Evolutionary conservation across 129 eudicot species (phyloP).

Genomic region (Pseudognaphalium luteoalbum): DNA sequence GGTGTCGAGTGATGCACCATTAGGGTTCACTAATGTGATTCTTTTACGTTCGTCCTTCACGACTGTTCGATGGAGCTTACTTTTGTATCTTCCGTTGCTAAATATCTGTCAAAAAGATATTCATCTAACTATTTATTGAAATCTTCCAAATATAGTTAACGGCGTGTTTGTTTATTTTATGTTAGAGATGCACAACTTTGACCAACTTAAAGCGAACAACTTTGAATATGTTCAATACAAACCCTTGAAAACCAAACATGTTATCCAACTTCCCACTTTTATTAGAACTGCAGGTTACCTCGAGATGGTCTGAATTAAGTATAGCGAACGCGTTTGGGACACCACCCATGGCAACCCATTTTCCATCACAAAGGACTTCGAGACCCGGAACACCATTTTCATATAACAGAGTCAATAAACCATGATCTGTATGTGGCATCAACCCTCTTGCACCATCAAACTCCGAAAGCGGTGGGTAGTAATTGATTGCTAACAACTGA

Average conservation of each 20-base stretch:
- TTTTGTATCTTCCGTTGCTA: constrained; percentile 40
- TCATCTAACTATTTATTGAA: not conserved
- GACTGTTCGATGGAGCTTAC: constrained; percentile 38
- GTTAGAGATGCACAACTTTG: not conserved
- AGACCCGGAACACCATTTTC: not conserved
- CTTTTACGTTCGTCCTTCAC: constrained; percentile 35
- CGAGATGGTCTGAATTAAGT: not conserved
- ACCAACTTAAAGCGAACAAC: not conserved
- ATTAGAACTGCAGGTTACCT: not conserved
- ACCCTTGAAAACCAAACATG: no score
- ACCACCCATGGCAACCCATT: not conserved
- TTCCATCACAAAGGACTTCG: not conserved
- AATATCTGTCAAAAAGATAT: constrained; percentile 26
- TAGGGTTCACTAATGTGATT: constrained; percentile 34
- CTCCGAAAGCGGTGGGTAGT: not conserved
- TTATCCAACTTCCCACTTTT: no score
- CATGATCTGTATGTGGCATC: not conserved
- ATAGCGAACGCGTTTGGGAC: not conserved
- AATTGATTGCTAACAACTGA: not conserved
- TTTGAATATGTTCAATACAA: no score
- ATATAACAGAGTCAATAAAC: not conserved
- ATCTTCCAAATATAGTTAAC: not conserved
- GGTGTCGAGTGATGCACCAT: constrained; percentile 39
- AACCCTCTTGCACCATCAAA: not conserved
- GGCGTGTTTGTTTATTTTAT: not conserved